Evolutionary conservation across 768 basidiomycete species (phyloP), one percentile per base, ranked within the genome.

Genomic region (Asterophora lycoperdoides): DNA sequence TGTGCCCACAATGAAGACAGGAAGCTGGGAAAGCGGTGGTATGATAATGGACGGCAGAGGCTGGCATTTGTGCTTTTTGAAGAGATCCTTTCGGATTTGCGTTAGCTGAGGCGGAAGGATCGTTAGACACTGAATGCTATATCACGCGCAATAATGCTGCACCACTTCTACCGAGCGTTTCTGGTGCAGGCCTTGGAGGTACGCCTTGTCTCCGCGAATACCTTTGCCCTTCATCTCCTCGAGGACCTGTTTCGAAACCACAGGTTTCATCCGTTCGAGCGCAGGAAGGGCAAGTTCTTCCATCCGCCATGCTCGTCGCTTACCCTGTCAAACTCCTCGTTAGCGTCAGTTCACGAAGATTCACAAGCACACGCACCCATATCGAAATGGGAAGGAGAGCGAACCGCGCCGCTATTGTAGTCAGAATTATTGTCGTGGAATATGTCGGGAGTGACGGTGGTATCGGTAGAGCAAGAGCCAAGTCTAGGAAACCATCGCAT

Each of bases 381-480:
- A 89, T 62, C 57, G 86, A 79, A 49, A 86, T 70, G 28, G 89
- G 89, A 10, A 87, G 72, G 5, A 87, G 78, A 1, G 71, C 71
- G 23, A 83, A 67, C 58, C 89, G 81, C 34, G 79, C 73, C 11
- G 76, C 60, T 33, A 87, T 60, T 2, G 89, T 83, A 47, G 81
- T 72, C 3, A 89, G 60, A 44, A 91, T 83, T 50, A 92, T 89
- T 2, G 87, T 83, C 1, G 81, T 76, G 5, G 89, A 78, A 65
- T 91, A 91, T 0, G 81, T 66, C 0, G 89, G 88, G 54, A 81
- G 71, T 8, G 75, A 76, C 1, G 81, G 71, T 18, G 89, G 86
- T 55, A 80, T 70, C 1, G 89, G 89, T n/a, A 90, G 68, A 3
- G 85, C 86, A 32, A 80, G 60, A 18, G 89, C 84, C 41, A 90